phyloP scores from a whole-genome alignment of 192 early-diverging fungal genomes.

The Lunasporangiospora selenospora region DNA sequence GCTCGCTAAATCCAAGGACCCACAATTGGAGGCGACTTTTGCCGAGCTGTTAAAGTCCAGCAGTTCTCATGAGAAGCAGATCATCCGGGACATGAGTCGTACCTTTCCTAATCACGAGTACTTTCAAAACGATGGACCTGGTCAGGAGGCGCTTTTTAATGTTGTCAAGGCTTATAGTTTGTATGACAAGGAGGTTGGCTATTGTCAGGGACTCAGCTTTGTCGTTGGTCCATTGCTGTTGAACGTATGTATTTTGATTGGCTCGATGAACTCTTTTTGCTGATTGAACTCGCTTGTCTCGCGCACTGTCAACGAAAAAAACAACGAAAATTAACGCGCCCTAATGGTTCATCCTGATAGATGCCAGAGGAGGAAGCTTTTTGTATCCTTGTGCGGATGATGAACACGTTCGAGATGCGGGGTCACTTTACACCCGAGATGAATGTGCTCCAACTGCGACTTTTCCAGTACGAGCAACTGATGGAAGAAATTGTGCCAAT shows the following conservation, averaged over 20 bases:
- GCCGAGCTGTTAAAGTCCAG: slow-evolving; percentile 69
- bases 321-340: too few relatives aligned
- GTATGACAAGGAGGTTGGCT: slow-evolving; percentile 94
- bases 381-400: slow-evolving; percentile 88
- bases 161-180: slow-evolving; percentile 93
- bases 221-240: slow-evolving; percentile 92
- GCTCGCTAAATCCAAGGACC: slow-evolving; percentile 82
- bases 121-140: slow-evolving; percentile 86
- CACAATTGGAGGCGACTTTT: slow-evolving; percentile 79
- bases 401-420: slow-evolving; percentile 88
- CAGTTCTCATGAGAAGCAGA: slow-evolving; percentile 87
- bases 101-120: slow-evolving; percentile 91
- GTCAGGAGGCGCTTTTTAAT: slow-evolving; percentile 90
- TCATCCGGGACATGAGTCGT: slow-evolving; percentile 86
- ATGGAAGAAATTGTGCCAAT: slow-evolving; percentile 84
- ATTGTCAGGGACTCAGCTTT: slow-evolving; percentile 98
- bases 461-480: slow-evolving; percentile 91
- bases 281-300: too few relatives aligned
- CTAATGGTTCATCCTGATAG: too few relatives aligned
- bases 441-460: slow-evolving; percentile 85
- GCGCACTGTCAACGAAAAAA: too few relatives aligned
- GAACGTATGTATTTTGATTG: slow-evolving; percentile 72
- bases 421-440: slow-evolving; percentile 90
- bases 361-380: slow-evolving; percentile 99
- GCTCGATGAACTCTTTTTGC: too few relatives aligned